These are phyloP conservation scores for Zygosaccharomyces rouxii DNA, from an alignment of 805 yeast genomes.

Conservation along the genomic window DNA sequence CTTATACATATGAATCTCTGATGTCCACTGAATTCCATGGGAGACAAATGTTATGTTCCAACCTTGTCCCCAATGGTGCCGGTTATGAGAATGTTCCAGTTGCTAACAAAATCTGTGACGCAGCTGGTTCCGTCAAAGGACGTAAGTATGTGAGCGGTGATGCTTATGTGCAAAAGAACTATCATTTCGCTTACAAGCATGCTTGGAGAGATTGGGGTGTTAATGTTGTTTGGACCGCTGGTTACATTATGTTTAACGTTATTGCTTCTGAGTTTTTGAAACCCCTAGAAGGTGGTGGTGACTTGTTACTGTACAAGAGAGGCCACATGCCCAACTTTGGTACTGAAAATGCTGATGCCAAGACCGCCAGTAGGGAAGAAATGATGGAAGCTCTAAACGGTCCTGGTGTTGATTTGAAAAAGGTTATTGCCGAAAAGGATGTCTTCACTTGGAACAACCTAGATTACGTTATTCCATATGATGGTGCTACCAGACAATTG, in stretches of 20 bases:
- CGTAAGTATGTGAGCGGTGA: slow-evolving; percentile 47
- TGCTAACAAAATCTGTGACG: slow-evolving; percentile 46
- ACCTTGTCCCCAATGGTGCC: slow-evolving; percentile 50
- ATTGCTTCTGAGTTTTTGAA: slow-evolving; percentile 37
- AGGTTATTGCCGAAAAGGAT: slow-evolving; percentile 39
- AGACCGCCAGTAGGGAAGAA: slow-evolving; percentile 38
- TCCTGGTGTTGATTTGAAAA: slow-evolving; percentile 31
- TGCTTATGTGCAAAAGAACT: slow-evolving; percentile 39
- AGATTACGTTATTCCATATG: slow-evolving; percentile 59
- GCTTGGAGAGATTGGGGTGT: slow-evolving; percentile 64
- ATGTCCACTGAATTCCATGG: slow-evolving; percentile 55
- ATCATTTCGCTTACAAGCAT: slow-evolving; percentile 42
- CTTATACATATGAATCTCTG: slow-evolving; percentile 49
- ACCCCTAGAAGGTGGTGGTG: slow-evolving; percentile 39
- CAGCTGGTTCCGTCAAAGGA: slow-evolving; percentile 49
- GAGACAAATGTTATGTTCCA: slow-evolving; percentile 48
- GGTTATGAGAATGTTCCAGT: slow-evolving; percentile 44
- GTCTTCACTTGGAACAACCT: slow-evolving; percentile 72
- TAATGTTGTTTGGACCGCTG: slow-evolving; percentile 44
- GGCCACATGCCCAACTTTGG: slow-evolving; percentile 38
- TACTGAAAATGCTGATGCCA: slow-evolving; percentile 36
- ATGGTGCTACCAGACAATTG: slow-evolving; percentile 54
- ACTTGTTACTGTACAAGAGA: slow-evolving; percentile 42
- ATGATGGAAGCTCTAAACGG: slow-evolving; percentile 38
- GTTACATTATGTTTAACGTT: slow-evolving; percentile 35